Evolutionary conservation across 2,329 filamentous ascomycete species (phyloP).

Genomic region (Coniochaeta pulveracea): DNA sequence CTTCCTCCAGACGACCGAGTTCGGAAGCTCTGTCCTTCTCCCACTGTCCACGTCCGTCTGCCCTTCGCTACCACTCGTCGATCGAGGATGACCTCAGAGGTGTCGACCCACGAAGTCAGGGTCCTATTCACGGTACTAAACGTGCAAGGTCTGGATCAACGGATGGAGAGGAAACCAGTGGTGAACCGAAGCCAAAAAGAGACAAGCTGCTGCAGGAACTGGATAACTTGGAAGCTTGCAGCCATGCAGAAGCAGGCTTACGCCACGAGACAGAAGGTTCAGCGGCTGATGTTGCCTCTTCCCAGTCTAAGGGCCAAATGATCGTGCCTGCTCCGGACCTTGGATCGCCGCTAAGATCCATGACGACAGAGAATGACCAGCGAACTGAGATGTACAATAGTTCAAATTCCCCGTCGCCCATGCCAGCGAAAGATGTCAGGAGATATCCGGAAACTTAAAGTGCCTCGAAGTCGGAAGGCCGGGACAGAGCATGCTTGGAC

Average conservation of each 20-base stretch:
- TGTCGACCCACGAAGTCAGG: conserved; percentile 9
- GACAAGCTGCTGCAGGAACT: conserved; percentile 18
- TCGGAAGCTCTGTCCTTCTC: not conserved
- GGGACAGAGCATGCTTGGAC: too few relatives aligned
- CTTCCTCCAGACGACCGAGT: not conserved
- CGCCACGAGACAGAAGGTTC: too few relatives aligned
- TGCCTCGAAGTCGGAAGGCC: too few relatives aligned
- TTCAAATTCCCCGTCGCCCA: too few relatives aligned
- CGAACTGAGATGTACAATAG: too few relatives aligned
- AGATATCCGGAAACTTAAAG: too few relatives aligned
- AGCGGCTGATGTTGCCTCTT: too few relatives aligned
- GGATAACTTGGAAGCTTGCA: conserved; percentile 15
- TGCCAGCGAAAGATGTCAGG: too few relatives aligned
- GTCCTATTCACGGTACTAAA: conserved; percentile 12
- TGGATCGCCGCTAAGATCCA: too few relatives aligned
- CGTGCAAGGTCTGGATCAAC: conserved; percentile 12
- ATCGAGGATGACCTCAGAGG: conserved; percentile 8
- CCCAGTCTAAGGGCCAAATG: too few relatives aligned
- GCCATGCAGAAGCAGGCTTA: not conserved
- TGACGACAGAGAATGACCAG: too few relatives aligned
- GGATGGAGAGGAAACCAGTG: conserved; percentile 10
- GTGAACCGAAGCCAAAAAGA: conserved; percentile 14
- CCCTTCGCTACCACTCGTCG: not conserved
- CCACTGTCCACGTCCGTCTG: not conserved
- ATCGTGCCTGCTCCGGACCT: too few relatives aligned